Evolutionary conservation across 2,329 filamentous ascomycete genomes (phyloP).

Genomic region (Aspergillus vadensis): DNA sequence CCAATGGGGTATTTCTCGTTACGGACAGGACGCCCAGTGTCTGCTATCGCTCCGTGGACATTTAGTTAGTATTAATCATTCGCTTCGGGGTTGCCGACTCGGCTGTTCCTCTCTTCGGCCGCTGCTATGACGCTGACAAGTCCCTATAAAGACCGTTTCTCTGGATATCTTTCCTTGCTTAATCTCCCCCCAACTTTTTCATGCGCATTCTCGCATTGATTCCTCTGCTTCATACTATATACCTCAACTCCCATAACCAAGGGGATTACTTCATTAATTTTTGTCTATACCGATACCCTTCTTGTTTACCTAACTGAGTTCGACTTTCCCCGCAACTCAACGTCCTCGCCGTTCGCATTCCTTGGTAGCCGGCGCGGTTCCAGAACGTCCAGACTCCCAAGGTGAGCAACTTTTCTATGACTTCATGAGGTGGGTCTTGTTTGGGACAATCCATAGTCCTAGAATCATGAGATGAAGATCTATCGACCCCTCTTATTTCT

Average conservation of each 20-base stretch:
- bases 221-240: neutral
- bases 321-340: constrained; percentile 8
- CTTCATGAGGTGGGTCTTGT: constrained; percentile 1
- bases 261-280: neutral
- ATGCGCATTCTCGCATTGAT: neutral
- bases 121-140: neutral
- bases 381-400: neutral
- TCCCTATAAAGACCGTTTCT: constrained; percentile 2
- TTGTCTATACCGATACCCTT: neutral
- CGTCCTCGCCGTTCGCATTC: constrained; percentile 6
- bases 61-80: constrained; percentile 1
- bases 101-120: neutral
- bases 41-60: neutral
- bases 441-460: neutral
- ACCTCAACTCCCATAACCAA: neutral
- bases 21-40: constrained; percentile 1
- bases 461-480: neutral
- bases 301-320: neutral
- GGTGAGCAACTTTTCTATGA: constrained; percentile 3
- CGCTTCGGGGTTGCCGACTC: constrained; percentile 8
- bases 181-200: neutral
- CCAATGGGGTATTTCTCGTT: constrained; percentile 6
- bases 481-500: neutral
- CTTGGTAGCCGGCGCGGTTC: neutral
- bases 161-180: neutral